Percentiles rank a stretch among this genome's conserved stretches.
phyloP scores from a whole-genome alignment of 2,329 filamentous ascomycete species.

The Calycina herbarum region DNA sequence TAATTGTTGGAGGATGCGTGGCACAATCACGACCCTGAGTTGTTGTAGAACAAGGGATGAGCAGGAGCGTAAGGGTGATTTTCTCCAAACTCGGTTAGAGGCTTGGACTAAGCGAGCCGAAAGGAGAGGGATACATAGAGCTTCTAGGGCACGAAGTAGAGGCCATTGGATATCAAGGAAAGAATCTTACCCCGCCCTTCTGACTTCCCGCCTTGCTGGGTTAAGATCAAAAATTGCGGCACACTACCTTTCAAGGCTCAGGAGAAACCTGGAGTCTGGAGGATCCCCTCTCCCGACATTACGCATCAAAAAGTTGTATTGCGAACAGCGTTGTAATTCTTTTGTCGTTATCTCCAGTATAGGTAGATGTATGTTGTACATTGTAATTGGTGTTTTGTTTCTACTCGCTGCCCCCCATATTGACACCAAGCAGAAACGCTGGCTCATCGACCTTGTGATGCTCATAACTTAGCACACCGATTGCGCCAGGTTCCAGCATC shows the following conservation, averaged over 20 bases:
- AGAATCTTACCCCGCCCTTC: not conserved
- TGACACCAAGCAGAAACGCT: slow-evolving; percentile 40
- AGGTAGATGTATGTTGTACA: not conserved
- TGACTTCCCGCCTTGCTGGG: not conserved
- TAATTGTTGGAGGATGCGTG: not conserved
- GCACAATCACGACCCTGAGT: not conserved
- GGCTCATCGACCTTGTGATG: slow-evolving; percentile 41
- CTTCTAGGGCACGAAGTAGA: not conserved
- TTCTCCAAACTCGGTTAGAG: not conserved
- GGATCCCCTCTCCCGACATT: not conserved
- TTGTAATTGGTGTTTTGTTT: not conserved
- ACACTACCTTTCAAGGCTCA: slow-evolving; percentile 1
- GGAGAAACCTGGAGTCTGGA: not conserved
- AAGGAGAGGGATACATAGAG: not conserved
- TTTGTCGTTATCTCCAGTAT: not conserved
- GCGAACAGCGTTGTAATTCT: not conserved
- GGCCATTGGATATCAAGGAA: not conserved
- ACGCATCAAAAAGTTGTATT: not conserved
- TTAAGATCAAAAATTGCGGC: not conserved
- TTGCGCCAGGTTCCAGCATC: slow-evolving; percentile 43
- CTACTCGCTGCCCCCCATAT: slow-evolving; percentile 30
- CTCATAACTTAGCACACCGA: slow-evolving; percentile 41
- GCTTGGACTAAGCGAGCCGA: not conserved
- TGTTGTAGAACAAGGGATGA: not conserved
- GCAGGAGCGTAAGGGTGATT: not conserved